phyloP scores from a whole-genome alignment of 208 protist genomes.

The Crithidia expoeki region DNA sequence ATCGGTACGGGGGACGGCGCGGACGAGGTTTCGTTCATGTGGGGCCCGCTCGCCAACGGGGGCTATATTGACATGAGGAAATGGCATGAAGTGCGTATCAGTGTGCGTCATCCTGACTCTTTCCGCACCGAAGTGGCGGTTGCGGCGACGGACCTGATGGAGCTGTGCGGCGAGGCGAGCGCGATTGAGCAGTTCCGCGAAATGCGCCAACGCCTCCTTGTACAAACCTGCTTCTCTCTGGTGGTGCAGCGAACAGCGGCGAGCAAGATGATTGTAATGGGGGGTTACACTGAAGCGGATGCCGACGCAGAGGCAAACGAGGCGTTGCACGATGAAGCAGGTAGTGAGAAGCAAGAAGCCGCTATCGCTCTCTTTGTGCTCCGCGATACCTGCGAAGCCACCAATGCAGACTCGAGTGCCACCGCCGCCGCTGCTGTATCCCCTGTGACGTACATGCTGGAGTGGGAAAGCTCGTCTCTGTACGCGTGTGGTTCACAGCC shows the following conservation, averaged over 20 bases:
- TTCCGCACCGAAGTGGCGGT: conserved; percentile 21
- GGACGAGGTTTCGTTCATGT: conserved; percentile 25
- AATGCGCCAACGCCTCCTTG: neutral
- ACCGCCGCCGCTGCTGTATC: neutral
- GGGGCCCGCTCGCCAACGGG: conserved; percentile 11
- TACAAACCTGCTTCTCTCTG: conserved; percentile 15
- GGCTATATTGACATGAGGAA: neutral
- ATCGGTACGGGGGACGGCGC: conserved; percentile 19
- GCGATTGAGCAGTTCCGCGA: conserved; percentile 13
- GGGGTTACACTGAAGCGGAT: neutral
- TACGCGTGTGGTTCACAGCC: conserved; percentile 3
- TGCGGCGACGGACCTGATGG: conserved; percentile 36
- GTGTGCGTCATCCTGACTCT: conserved; percentile 19
- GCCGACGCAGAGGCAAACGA: neutral
- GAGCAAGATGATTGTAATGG: neutral
- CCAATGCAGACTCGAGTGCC: no score
- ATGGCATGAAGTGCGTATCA: conserved; percentile 34
- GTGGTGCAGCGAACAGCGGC: neutral
- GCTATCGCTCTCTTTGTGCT: neutral
- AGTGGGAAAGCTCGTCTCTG: conserved; percentile 14
- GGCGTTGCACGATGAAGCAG: neutral
- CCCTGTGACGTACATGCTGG: neutral
- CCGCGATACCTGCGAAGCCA: neutral
- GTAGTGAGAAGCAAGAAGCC: neutral
- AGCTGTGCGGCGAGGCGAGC: conserved; percentile 41